phyloP scores from a whole-genome alignment of 495 filamentous ascomycete species.

The Cercophora sp. region DNA sequence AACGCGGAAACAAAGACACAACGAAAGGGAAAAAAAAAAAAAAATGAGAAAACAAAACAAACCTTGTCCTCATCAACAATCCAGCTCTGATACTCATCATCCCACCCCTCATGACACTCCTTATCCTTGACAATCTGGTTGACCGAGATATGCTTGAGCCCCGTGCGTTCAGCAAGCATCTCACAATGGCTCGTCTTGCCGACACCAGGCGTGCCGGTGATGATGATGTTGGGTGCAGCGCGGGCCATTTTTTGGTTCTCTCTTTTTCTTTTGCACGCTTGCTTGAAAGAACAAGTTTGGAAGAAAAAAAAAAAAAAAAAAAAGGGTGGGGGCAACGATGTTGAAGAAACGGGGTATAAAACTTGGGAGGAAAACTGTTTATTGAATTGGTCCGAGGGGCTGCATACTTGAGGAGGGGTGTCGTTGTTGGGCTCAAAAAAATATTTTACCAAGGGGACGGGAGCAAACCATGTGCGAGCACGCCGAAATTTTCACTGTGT shows the following conservation, averaged over 20 bases:
- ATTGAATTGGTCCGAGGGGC: too few species aligned
- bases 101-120: slow-evolving; percentile 76
- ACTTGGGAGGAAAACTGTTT: too few species aligned
- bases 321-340: too few species aligned
- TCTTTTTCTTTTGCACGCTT: slow-evolving; percentile 8
- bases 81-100: slow-evolving; percentile 80
- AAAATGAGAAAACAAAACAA: slow-evolving; percentile 23
- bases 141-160: slow-evolving; percentile 76
- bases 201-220: slow-evolving; percentile 92
- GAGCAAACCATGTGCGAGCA: too few species aligned
- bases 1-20: neutral
- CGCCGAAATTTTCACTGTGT: too few species aligned
- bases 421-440: too few species aligned
- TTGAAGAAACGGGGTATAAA: too few species aligned
- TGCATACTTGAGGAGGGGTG: too few species aligned
- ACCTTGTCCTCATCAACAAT: slow-evolving; percentile 98
- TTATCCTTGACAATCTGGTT: slow-evolving; percentile 86
- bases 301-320: too few species aligned
- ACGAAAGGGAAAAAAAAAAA: too few species aligned
- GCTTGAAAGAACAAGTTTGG: too few species aligned
- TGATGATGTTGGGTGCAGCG: slow-evolving; percentile 78
- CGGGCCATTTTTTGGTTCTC: slow-evolving; percentile 41
- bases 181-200: slow-evolving; percentile 92
- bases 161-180: slow-evolving; percentile 59
- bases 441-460: neutral